These are phyloP conservation scores for Acer yangbiense DNA, from an alignment of 345 rosid genomes.

Conservation along the genomic window DNA sequence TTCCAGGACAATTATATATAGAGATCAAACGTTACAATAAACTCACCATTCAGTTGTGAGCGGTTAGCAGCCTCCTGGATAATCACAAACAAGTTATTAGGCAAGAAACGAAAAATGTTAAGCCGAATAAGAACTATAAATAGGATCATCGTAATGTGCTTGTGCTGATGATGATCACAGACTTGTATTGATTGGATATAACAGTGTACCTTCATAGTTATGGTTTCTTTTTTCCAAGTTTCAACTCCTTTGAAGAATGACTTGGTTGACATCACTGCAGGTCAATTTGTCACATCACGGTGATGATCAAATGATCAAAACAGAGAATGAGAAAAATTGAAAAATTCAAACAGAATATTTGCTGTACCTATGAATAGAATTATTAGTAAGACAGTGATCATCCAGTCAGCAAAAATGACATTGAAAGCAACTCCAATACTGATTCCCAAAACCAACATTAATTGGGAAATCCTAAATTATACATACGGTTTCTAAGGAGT, in stretches of 20 bases:
- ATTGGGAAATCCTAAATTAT: too few relatives aligned
- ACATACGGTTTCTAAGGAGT: too few relatives aligned
- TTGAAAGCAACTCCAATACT: constrained; percentile 50
- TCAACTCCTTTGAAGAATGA: constrained; percentile 53
- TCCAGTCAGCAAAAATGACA: constrained; percentile 55
- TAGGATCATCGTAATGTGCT: too few relatives aligned
- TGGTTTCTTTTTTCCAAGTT: constrained; percentile 57
- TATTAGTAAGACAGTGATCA: constrained; percentile 51
- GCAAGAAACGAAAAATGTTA: background rate
- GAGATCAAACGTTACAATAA: background rate
- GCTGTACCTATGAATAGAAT: constrained; percentile 37
- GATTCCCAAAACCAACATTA: constrained; percentile 47
- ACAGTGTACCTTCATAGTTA: constrained; percentile 28
- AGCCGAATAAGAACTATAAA: too few relatives aligned
- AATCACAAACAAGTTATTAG: constrained; percentile 6
- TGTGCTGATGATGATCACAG: too few relatives aligned
- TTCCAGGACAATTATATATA: background rate
- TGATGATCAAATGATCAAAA: background rate
- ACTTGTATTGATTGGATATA: too few relatives aligned
- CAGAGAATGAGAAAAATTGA: background rate
- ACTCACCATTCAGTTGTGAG: constrained; percentile 30
- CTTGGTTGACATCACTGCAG: constrained; percentile 42
- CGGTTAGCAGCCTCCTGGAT: constrained; percentile 36
- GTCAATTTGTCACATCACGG: background rate
- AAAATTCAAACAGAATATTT: background rate